These are phyloP conservation scores for Tephrocybe sp. DNA, from an alignment of 768 basidiomycete genomes.

Conservation along the genomic window DNA sequence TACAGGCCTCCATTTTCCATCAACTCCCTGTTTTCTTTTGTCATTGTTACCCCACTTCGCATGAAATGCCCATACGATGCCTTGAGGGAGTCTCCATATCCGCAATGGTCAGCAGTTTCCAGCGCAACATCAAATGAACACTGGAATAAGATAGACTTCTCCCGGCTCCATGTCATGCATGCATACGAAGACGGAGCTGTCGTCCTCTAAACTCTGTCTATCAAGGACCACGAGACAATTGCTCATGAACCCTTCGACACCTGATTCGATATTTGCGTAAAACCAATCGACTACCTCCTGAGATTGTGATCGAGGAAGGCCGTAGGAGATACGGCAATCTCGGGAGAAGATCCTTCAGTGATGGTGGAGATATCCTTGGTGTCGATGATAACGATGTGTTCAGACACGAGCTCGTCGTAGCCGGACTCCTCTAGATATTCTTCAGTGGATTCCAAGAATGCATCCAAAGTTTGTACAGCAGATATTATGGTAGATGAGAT, in stretches of 20 bases:
- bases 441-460: too few relatives aligned
- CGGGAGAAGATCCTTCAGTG: background rate
- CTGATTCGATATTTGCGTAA: background rate
- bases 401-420: too few relatives aligned
- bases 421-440: too few relatives aligned
- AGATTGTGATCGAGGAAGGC: background rate
- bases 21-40: background rate
- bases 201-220: background rate
- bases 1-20: background rate
- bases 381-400: background rate
- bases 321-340: background rate
- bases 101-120: background rate
- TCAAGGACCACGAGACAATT: background rate
- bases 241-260: background rate
- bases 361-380: background rate
- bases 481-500: too few relatives aligned
- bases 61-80: background rate
- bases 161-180: background rate
- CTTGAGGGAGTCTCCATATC: background rate
- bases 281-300: background rate
- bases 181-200: conserved; percentile 1
- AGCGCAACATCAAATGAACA: background rate
- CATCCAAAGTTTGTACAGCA: too few relatives aligned
- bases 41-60: conserved; percentile 1
- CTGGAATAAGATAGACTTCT: background rate